Base-by-base conservation (phyloP, 768 basidiomycete species). In the Mycena kentingensis region DNA sequence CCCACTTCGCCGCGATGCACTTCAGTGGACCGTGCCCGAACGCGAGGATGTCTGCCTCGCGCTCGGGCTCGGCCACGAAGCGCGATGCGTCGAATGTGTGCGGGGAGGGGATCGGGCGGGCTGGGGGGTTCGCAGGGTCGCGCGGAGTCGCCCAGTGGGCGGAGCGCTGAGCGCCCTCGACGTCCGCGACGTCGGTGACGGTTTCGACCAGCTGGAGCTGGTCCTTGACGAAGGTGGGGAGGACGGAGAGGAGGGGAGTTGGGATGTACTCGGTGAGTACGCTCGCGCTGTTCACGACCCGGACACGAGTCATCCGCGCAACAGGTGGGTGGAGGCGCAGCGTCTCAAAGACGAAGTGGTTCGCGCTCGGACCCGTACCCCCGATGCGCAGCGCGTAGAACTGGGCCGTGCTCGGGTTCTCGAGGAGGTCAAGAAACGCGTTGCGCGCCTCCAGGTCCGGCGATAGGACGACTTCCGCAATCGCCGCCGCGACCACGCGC, bases 271-370 rank as follows among this genome's bases (percentile, higher is more conserved):
- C 26, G 49, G 45, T 21, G 55, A 51, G 16, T 43, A 31, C 5
- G 27, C 36, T 13, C 5, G 6, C 31, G 19, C 22, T 5, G 21
- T 10, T 29, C 32, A 44, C 16, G 19, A 34, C 52, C n/a, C 16
- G 41, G 51, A 41, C 21, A 55, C 54, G 27, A 75, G 73, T 64
- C 32, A 83, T 80, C 22, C 70, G 76, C 44, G 71, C 73, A 2
- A 78, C 78, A 0, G 82, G 81, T 2, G 82, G 81, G 60, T 78
- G 64, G 2, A 82, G 66, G 1, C 81, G 69, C 65, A 83, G 71
- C 5, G 70, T 64, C 60, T 83, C 81, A 18, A 58, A 54, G 0
- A 82, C 63, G 44, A 78, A 63, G 3, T 63, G 64, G 43, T 74
- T 66, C 24, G 66, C 68, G 34, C 73, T 74, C 7, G 73, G 65